Evolutionary conservation across 2,329 filamentous ascomycete genomes (phyloP).

Genomic region (Diplodia mutila): DNA sequence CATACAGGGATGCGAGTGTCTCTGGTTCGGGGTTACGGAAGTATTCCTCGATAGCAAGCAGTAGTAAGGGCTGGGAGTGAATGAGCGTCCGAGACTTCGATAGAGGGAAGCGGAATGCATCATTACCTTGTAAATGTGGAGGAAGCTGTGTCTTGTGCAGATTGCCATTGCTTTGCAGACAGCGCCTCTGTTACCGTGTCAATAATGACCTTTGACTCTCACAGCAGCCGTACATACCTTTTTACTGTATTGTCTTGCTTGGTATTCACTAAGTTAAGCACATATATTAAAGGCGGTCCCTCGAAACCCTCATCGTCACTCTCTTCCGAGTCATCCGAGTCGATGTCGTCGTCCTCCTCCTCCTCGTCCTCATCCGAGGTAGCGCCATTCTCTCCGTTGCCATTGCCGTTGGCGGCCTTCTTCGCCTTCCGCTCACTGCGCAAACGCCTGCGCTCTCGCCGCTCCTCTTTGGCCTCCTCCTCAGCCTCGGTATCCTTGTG

Average conservation of each 20-base stretch:
- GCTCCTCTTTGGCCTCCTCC: slow-evolving; percentile 68
- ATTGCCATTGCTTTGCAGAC: slow-evolving; percentile 99
- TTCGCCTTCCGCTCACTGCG: slow-evolving; percentile 53
- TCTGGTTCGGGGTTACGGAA: slow-evolving; percentile 89
- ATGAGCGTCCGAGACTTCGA: slow-evolving; percentile 28
- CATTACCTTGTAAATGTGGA: slow-evolving; percentile 93
- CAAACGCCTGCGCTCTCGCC: slow-evolving; percentile 59
- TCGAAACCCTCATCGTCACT: slow-evolving; percentile 65
- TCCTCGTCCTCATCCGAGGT: slow-evolving; percentile 54
- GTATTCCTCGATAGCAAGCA: slow-evolving; percentile 93
- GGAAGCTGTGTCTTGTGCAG: slow-evolving; percentile 93
- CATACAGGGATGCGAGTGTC: slow-evolving; percentile 84
- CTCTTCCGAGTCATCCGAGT: slow-evolving; percentile 57
- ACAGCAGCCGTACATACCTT: slow-evolving; percentile 49
- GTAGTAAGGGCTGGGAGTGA: slow-evolving; percentile 70
- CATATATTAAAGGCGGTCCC: slow-evolving; percentile 92
- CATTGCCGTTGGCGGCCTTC: slow-evolving; percentile 46
- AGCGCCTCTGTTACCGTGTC: slow-evolving; percentile 67
- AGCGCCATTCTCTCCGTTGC: slow-evolving; percentile 47
- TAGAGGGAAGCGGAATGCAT: background rate
- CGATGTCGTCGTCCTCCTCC: slow-evolving; percentile 53
- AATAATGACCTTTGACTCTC: slow-evolving; percentile 26
- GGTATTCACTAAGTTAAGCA: slow-evolving; percentile 95
- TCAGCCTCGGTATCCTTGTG: slow-evolving; percentile 91
- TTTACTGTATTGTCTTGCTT: slow-evolving; percentile 94